A percentile compares a stretch with the other conserved stretches of the same genome.
Conservation (phyloP, 345 rosid genomes). For the Camelina laxa region DNA sequence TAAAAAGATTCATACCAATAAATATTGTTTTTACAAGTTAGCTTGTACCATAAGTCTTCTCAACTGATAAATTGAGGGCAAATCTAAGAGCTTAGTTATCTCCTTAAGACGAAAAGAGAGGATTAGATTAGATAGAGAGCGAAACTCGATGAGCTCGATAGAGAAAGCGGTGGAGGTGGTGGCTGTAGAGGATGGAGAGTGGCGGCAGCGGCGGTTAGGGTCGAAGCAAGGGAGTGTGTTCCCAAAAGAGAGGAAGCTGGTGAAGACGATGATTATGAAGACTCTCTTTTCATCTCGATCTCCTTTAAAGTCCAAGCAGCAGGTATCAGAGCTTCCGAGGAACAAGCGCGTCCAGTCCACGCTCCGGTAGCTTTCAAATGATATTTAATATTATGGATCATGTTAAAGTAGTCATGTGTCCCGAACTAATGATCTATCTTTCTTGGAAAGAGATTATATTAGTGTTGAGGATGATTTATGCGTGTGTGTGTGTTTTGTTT, state of each 20-base stretch:
- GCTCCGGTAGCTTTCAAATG: constrained; percentile 25
- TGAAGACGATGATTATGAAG: constrained; percentile 52
- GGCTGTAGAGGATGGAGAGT: constrained; percentile 28
- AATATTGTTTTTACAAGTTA: not conserved
- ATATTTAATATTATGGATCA: not conserved
- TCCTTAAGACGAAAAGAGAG: constrained; percentile 17
- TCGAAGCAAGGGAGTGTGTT: constrained; percentile 49
- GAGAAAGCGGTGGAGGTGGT: not conserved
- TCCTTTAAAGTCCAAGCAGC: constrained; percentile 13
- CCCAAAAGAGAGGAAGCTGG: constrained; percentile 47
- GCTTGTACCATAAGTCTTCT: constrained; percentile 20
- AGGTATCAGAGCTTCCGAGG: not conserved
- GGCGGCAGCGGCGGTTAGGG: constrained; percentile 17
- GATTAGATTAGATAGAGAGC: not conserved
- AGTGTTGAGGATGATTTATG: not conserved
- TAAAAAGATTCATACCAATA: not conserved
- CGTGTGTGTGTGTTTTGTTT: not conserved
- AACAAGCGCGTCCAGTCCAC: constrained; percentile 24
- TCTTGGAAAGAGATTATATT: not conserved
- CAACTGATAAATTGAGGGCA: constrained; percentile 22
- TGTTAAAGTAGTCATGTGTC: not conserved
- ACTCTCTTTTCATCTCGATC: constrained; percentile 16
- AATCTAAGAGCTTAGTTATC: not conserved
- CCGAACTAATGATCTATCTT: not conserved
- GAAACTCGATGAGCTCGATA: constrained; percentile 16